These are phyloP conservation scores for Jamesozyma rosinii DNA, from an alignment of 805 yeast species.

Conservation along the genomic window DNA sequence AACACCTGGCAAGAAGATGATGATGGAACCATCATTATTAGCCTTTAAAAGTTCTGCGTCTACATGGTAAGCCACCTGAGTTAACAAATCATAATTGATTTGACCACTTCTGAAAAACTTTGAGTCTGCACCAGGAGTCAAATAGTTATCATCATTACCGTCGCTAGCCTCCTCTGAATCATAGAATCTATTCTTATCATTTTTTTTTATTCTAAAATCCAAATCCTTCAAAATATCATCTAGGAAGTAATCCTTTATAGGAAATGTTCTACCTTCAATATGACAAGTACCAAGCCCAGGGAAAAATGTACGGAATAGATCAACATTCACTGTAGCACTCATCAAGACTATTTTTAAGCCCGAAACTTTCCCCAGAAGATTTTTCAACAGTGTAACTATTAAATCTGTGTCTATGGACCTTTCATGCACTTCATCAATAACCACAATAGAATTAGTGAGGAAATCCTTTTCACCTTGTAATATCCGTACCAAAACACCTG, in stretches of 20 bases:
- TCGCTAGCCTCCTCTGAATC: conserved; percentile 17
- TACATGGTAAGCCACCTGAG: conserved; percentile 43
- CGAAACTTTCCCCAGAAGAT: conserved; percentile 37
- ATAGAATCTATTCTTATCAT: conserved; percentile 11
- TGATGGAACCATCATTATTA: conserved; percentile 56
- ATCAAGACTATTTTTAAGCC: conserved; percentile 66
- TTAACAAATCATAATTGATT: conserved; percentile 66
- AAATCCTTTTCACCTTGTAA: conserved; percentile 45
- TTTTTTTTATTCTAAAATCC: conserved; percentile 43
- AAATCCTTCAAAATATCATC: conserved; percentile 53
- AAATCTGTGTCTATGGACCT: conserved; percentile 87
- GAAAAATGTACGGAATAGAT: conserved; percentile 60
- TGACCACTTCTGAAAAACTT: conserved; percentile 55
- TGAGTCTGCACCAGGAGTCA: conserved; percentile 56
- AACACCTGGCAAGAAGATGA: conserved; percentile 84
- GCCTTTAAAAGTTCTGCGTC: conserved; percentile 39
- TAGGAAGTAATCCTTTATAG: conserved; percentile 68
- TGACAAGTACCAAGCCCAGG: conserved; percentile 54
- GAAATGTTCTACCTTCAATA: conserved; percentile 89
- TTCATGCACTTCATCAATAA: conserved; percentile 96
- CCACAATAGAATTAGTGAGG: conserved; percentile 51
- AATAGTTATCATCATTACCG: conserved; percentile 29
- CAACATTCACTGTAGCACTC: conserved; percentile 87
- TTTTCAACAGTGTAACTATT: conserved; percentile 65
- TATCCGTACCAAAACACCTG: conserved; percentile 85